Evolutionary conservation across 1,284 basidiomycete species (phyloP).

Genomic region (Kwoniella shivajii): DNA sequence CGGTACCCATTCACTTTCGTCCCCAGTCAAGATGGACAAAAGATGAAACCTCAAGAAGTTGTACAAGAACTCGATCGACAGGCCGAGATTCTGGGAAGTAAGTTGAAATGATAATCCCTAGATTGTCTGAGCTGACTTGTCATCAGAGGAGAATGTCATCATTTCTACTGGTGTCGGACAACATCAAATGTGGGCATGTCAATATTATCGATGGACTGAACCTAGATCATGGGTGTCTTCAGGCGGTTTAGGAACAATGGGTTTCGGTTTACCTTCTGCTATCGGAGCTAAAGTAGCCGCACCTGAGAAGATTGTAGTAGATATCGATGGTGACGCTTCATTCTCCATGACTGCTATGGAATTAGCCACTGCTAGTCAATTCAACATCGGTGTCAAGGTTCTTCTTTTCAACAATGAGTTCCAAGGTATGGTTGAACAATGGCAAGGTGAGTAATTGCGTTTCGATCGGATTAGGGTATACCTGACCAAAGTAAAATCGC

Average conservation of each 20-base stretch:
- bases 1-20: conserved; percentile 88
- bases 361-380: conserved; percentile 88
- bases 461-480: not conserved
- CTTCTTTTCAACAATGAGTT: conserved; percentile 90
- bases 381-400: conserved; percentile 90
- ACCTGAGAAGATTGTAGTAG: conserved; percentile 89
- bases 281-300: conserved; percentile 96
- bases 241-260: conserved; percentile 98
- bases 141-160: conserved; percentile 80
- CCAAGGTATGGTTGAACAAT: conserved; percentile 98
- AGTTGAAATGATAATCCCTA: conserved; percentile 24
- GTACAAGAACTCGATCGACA: conserved; percentile 86
- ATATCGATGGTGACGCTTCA: conserved; percentile 96
- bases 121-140: no score
- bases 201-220: conserved; percentile 86
- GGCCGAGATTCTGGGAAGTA: conserved; percentile 61
- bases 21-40: conserved; percentile 65
- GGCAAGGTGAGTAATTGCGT: conserved; percentile 73
- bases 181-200: conserved; percentile 99
- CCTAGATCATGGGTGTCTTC: conserved; percentile 91
- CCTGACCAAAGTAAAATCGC: conserved; percentile 6
- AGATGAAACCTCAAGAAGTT: conserved; percentile 95
- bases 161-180: conserved; percentile 95
- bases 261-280: conserved; percentile 90
- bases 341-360: conserved; percentile 99